Conservation (phyloP, 2,329 filamentous ascomycete species). For the Penicillium concentricum region DNA sequence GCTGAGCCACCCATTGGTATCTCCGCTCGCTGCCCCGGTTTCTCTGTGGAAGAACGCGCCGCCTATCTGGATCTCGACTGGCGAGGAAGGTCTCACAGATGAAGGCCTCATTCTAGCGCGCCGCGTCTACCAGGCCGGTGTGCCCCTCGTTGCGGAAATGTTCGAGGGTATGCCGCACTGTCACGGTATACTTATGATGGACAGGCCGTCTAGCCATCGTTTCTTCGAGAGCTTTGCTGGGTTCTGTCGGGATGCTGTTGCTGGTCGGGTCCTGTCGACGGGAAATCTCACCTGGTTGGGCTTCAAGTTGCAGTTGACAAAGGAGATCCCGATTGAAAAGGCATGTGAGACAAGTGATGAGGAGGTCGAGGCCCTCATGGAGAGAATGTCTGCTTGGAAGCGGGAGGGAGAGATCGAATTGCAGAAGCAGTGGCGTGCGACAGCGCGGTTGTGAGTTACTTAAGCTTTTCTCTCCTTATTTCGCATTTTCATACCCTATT, state of each 20-base stretch:
- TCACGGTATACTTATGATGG: slow-evolving; percentile 57
- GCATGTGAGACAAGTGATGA: slow-evolving; percentile 36
- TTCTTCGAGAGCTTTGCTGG: slow-evolving; percentile 57
- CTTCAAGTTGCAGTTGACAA: slow-evolving; percentile 27
- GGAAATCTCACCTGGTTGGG: slow-evolving; percentile 34
- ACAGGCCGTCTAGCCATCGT: slow-evolving; percentile 46
- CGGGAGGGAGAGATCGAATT: slow-evolving; percentile 37
- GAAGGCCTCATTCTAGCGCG: slow-evolving; percentile 42
- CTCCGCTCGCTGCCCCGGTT: slow-evolving; percentile 36
- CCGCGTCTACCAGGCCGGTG: slow-evolving; percentile 40
- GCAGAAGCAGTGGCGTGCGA: slow-evolving; percentile 30
- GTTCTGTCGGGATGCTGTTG: slow-evolving; percentile 49
- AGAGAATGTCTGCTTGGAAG: slow-evolving; percentile 31
- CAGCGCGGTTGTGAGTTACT: slow-evolving; percentile 30
- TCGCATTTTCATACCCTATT: background rate
- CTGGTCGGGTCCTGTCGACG: slow-evolving; percentile 27
- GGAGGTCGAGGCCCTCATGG: slow-evolving; percentile 34
- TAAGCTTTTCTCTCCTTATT: background rate
- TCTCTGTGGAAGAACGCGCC: slow-evolving; percentile 44
- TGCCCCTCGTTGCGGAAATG: slow-evolving; percentile 39
- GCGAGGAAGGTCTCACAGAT: slow-evolving; percentile 45
- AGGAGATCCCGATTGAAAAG: slow-evolving; percentile 35
- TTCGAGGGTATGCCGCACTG: slow-evolving; percentile 50
- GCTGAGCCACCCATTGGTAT: slow-evolving; percentile 42
- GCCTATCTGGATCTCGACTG: slow-evolving; percentile 42